These are phyloP conservation scores for Quercus wislizeni DNA, from an alignment of 306 rosid genomes.

Conservation along the genomic window DNA sequence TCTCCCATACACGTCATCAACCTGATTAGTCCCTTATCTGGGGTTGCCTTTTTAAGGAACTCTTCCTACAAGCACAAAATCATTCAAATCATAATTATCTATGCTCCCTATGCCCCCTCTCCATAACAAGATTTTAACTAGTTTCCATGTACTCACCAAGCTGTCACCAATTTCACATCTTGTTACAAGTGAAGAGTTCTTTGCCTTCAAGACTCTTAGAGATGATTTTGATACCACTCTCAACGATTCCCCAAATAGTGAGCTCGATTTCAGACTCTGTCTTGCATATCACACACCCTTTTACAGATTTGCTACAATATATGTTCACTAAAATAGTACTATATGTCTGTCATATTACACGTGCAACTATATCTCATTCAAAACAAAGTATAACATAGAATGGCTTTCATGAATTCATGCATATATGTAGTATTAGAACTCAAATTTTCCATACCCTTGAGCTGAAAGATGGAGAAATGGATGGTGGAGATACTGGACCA, in stretches of 20 bases:
- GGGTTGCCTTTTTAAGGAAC: constrained; percentile 81
- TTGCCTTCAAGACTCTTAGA: constrained; percentile 51
- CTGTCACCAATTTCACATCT: constrained; percentile 90
- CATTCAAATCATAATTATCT: neutral
- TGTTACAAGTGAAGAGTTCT: constrained; percentile 42
- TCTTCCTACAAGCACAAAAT: constrained; percentile 60
- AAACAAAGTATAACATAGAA: neutral
- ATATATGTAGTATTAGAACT: neutral
- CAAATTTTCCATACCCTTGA: constrained; percentile 43
- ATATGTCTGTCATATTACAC: neutral
- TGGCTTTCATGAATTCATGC: neutral
- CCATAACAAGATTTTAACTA: neutral
- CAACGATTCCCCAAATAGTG: constrained; percentile 80
- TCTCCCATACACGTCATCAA: constrained; percentile 90
- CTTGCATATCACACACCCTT: constrained; percentile 15
- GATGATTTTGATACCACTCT: constrained; percentile 63
- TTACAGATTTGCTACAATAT: neutral
- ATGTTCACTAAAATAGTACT: neutral
- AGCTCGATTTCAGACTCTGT: constrained; percentile 77
- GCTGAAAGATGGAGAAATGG: constrained; percentile 62
- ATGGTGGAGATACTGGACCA: constrained; percentile 39
- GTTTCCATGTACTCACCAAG: constrained; percentile 51
- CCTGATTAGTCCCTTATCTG: constrained; percentile 80
- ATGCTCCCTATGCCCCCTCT: neutral
- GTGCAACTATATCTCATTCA: neutral